Evolutionary conservation across 2,329 filamentous ascomycete genomes (phyloP), one percentile per base, ranked within the genome.

Genomic region (Fusarium temperatum): DNA sequence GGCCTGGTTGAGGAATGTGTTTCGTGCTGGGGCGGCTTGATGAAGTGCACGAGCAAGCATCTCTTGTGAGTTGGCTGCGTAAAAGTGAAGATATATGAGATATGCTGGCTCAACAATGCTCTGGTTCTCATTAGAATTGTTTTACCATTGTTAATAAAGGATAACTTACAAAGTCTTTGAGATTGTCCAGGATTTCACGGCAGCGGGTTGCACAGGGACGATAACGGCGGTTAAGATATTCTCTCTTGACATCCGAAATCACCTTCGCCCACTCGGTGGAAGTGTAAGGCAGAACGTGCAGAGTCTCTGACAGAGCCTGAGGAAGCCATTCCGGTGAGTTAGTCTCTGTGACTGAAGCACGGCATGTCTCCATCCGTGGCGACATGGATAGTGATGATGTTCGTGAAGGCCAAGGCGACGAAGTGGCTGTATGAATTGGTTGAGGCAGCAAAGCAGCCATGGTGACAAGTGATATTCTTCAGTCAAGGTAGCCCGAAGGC

Each of bases 81-180:
- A 91, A 78, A 90, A 90, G 78, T 89, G 86, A 11, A 91, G 83
- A 68, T 89, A 90, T 72, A 90, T 87, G 39, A 89, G 82, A 75
- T 90, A 87, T 12, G 87, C 82, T 5, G 88, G 86, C 76, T 89
- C 87, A 26, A 87, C 81, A 32, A 82, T 78, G 18, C 82, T 82
- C 79, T 80, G 51, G 17, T 50, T 42, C 36, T 53, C 55, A 66
- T 78, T 73, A 78, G 66, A 51, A 13, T 32, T 45, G 58, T 57
- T 64, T 45, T 18, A 26, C 51, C 10, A 30, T 24, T 17, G 32
- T 48, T 35, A 45, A 38, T 35, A 10, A 11, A 26, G 35, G 36
- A 24, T 11, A 35, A 81, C 84, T 80, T 81, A 87, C 86, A 57
- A 77, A 78, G 55, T 87, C 82, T 72, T 84, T 85, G 55, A 87